Evolutionary conservation across 305 asterid genomes (phyloP).

Genomic region (Fraxinus greggii): DNA sequence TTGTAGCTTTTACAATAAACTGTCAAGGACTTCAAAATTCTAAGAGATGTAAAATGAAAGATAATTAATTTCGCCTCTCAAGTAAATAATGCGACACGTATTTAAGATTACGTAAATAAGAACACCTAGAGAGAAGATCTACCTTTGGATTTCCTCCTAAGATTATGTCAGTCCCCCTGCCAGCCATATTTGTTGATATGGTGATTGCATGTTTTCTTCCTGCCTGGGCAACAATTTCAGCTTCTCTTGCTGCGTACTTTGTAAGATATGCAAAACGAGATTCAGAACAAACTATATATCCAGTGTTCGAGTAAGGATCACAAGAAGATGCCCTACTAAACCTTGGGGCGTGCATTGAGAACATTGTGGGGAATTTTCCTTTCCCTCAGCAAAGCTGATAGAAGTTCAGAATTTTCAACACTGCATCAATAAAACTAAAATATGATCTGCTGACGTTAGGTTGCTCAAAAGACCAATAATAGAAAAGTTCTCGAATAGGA

Average conservation of each 20-base stretch:
- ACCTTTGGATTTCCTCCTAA: slow-evolving; percentile 99
- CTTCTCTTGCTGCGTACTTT: slow-evolving; percentile 99
- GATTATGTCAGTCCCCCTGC: slow-evolving; percentile 98
- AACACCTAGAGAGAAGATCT: slow-evolving; percentile 22
- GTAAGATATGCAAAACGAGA: slow-evolving; percentile 20
- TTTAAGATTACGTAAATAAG: not conserved
- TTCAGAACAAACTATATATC: not conserved
- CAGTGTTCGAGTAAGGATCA: not conserved
- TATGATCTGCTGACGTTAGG: slow-evolving; percentile 12
- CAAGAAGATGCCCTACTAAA: slow-evolving; percentile 24
- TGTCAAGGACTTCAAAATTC: not conserved
- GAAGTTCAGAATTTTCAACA: slow-evolving; percentile 90
- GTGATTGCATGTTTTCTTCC: slow-evolving; percentile 96
- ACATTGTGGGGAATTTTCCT: slow-evolving; percentile 87
- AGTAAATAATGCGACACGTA: not conserved
- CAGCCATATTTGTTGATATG: slow-evolving; percentile 98
- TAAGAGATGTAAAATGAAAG: not conserved
- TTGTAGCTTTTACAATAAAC: slow-evolving; percentile 14
- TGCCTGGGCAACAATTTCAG: slow-evolving; percentile 96
- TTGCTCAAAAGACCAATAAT: slow-evolving; percentile 1
- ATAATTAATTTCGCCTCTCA: not conserved
- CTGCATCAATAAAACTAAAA: slow-evolving; percentile 50
- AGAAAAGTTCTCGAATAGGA: not conserved
- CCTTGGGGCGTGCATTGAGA: slow-evolving; percentile 99
- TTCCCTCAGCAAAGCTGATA: slow-evolving; percentile 71